A percentile compares a stretch with the other conserved stretches of the same genome.
These are phyloP conservation scores for Globisporangium paroecandrum DNA, from an alignment of 352 stramenopile species.

Conservation along the genomic window DNA sequence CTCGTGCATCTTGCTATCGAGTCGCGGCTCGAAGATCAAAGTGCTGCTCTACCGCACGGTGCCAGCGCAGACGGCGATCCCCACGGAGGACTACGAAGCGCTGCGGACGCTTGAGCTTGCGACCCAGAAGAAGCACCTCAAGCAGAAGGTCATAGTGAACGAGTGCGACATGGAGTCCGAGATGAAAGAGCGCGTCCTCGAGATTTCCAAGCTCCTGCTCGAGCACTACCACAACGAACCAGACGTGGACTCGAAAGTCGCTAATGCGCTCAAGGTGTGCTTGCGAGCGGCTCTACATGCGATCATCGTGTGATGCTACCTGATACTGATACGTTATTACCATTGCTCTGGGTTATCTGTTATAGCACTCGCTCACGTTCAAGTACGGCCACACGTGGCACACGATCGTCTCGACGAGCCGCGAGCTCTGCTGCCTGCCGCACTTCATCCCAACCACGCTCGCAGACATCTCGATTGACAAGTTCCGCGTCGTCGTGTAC, in stretches of 20 bases:
- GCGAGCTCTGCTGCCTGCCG: conserved; percentile 57
- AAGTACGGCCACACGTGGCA: conserved; percentile 73
- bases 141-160: conserved; percentile 25
- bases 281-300: not conserved
- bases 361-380: conserved; percentile 55
- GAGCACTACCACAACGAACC: conserved; percentile 31
- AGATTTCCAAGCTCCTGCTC: conserved; percentile 37
- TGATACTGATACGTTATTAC: no score
- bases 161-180: conserved; percentile 55
- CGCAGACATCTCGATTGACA: conserved; percentile 48
- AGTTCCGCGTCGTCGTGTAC: conserved; percentile 67
- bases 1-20: conserved; percentile 61
- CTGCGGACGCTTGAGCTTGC: conserved; percentile 14
- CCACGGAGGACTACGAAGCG: conserved; percentile 32
- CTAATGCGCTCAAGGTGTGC: conserved; percentile 55
- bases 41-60: conserved; percentile 73
- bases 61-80: conserved; percentile 26
- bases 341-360: not conserved
- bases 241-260: conserved; percentile 45
- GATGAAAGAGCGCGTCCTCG: conserved; percentile 36
- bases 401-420: conserved; percentile 43
- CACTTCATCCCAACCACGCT: conserved; percentile 41
- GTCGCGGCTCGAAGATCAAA: conserved; percentile 61
- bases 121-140: conserved; percentile 43
- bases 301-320: not conserved